Conservation (phyloP, 768 basidiomycete genomes). For the Kwoniella pini region DNA sequence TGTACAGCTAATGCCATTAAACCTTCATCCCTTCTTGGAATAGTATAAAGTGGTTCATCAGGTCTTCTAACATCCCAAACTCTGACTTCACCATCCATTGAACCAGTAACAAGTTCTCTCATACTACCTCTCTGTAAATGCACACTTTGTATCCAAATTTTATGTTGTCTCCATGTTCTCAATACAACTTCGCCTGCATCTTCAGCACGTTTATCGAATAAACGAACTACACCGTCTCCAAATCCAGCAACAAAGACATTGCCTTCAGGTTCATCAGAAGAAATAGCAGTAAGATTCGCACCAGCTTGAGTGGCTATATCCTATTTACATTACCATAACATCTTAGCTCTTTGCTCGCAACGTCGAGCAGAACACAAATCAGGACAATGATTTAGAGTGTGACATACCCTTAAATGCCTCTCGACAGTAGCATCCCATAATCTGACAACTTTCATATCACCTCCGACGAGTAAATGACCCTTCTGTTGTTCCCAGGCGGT, state of each 20-base stretch:
- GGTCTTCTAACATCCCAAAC: conserved; percentile 82
- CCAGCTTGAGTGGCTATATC: conserved; percentile 87
- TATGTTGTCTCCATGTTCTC: conserved; percentile 72
- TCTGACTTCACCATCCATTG: conserved; percentile 87
- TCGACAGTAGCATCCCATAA: conserved; percentile 96
- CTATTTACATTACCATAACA: too few relatives aligned
- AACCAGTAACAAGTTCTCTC: conserved; percentile 78
- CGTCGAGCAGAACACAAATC: too few relatives aligned
- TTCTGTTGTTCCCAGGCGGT: conserved; percentile 90
- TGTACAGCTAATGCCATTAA: conserved; percentile 86
- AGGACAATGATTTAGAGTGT: too few relatives aligned
- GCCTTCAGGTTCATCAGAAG: conserved; percentile 72
- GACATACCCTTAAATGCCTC: conserved; percentile 44
- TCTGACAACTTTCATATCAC: conserved; percentile 83
- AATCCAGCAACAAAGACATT: conserved; percentile 86
- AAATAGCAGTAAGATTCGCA: conserved; percentile 81
- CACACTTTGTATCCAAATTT: conserved; percentile 87
- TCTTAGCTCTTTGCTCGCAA: too few relatives aligned
- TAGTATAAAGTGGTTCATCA: conserved; percentile 64
- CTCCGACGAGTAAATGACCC: conserved; percentile 83
- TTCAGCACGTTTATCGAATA: conserved; percentile 89
- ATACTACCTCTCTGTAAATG: conserved; percentile 72
- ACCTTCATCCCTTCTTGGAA: conserved; percentile 69
- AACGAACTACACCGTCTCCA: conserved; percentile 82
- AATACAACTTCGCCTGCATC: conserved; percentile 67